A percentile compares a stretch with the other conserved stretches of the same genome.
Conservation (phyloP, 805 yeast genomes). For the Kuraishia floccosa region DNA sequence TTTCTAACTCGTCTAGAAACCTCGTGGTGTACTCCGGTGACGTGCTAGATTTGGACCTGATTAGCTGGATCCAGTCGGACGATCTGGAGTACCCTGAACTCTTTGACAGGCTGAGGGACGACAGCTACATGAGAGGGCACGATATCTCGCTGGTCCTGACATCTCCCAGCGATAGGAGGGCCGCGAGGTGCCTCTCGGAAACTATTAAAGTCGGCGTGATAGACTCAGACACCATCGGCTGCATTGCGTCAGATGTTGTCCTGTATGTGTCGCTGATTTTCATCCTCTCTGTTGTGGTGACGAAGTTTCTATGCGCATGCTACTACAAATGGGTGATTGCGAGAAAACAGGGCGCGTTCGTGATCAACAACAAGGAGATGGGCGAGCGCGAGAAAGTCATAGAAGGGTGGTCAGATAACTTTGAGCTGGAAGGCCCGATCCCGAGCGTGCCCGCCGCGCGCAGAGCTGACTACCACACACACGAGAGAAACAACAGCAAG, state of each 20-base stretch:
- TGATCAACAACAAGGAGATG: constrained; percentile 44
- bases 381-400: constrained; percentile 52
- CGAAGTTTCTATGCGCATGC: constrained; percentile 77
- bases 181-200: constrained; percentile 77
- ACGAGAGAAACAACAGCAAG: constrained; percentile 22
- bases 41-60: constrained; percentile 70
- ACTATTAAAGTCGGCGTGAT: constrained; percentile 81
- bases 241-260: constrained; percentile 83
- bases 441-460: constrained; percentile 36
- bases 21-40: constrained; percentile 83
- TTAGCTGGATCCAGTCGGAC: constrained; percentile 63
- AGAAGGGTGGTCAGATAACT: constrained; percentile 80
- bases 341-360: constrained; percentile 63
- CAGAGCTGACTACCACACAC: constrained; percentile 34
- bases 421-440: constrained; percentile 37
- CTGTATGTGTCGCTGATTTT: constrained; percentile 73
- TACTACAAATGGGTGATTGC: constrained; percentile 82
- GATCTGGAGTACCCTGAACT: constrained; percentile 64
- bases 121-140: constrained; percentile 51
- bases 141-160: constrained; percentile 72
- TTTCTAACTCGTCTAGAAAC: constrained; percentile 56
- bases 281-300: constrained; percentile 68
- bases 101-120: constrained; percentile 52
- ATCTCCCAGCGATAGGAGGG: constrained; percentile 51
- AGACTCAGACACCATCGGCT: constrained; percentile 85